Percentiles rank a stretch among this genome's conserved stretches.
phyloP scores from a whole-genome alignment of 2,329 filamentous ascomycete genomes.

The Cyphellophora attinorum region DNA sequence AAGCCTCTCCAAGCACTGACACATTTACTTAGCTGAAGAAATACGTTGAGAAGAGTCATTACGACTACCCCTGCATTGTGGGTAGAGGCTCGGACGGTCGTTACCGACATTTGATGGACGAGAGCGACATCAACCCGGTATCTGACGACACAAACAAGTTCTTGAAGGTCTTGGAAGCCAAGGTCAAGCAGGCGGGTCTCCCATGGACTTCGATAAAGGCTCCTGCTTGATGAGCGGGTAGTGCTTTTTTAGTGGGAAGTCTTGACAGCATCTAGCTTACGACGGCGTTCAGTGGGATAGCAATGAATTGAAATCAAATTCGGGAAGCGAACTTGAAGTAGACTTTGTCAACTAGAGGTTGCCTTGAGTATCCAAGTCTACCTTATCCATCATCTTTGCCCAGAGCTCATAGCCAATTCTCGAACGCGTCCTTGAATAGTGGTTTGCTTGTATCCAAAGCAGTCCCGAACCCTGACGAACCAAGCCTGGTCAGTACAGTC shows the following conservation, averaged over 20 bases:
- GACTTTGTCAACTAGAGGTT: too few relatives aligned
- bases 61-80: neutral
- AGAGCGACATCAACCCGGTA: neutral
- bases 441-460: neutral
- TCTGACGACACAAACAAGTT: neutral
- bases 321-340: too few relatives aligned
- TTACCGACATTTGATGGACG: neutral
- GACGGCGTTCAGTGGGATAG: too few relatives aligned
- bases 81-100: neutral
- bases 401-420: too few relatives aligned
- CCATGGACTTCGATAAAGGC: neutral
- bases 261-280: too few relatives aligned
- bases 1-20: neutral
- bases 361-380: too few relatives aligned
- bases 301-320: too few relatives aligned
- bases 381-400: too few relatives aligned
- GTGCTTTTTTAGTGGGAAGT: too few relatives aligned
- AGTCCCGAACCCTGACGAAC: neutral
- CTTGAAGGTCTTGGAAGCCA: neutral
- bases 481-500: constrained; percentile 27
- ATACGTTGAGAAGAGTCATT: constrained; percentile 1
- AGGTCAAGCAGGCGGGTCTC: neutral
- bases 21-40: neutral
- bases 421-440: too few relatives aligned
- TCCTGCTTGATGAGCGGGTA: too few relatives aligned